These are phyloP conservation scores for Rubus idaeus DNA, from an alignment of 306 rosid species.

Conservation along the genomic window DNA sequence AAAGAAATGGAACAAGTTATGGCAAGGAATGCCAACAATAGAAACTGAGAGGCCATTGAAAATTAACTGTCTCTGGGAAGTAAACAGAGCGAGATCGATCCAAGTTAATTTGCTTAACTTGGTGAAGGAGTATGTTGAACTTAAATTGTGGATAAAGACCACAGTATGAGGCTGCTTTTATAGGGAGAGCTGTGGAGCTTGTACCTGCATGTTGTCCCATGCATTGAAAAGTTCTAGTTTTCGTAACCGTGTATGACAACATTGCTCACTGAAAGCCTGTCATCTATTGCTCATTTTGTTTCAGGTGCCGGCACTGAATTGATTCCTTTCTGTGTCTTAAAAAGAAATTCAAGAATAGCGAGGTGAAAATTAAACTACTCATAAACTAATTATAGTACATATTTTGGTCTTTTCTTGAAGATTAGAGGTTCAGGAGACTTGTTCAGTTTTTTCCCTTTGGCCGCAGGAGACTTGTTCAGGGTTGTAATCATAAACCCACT, in stretches of 20 bases:
- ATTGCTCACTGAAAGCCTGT: neutral
- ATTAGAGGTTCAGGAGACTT: neutral
- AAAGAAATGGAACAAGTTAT: conserved; percentile 13
- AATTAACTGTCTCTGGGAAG: neutral
- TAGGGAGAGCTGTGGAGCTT: neutral
- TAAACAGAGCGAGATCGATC: neutral
- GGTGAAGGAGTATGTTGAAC: neutral
- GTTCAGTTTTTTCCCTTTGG: neutral
- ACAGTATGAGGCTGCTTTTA: neutral
- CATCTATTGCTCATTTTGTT: neutral
- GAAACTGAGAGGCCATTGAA: conserved; percentile 12
- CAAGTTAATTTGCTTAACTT: neutral
- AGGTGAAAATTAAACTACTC: neutral
- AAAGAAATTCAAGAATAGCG: neutral
- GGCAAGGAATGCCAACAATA: neutral
- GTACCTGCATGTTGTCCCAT: neutral
- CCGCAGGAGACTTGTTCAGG: conserved; percentile 2
- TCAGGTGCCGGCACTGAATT: conserved; percentile 1
- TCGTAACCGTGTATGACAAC: neutral
- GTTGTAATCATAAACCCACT: neutral
- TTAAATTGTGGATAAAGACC: neutral
- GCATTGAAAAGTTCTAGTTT: conserved; percentile 7
- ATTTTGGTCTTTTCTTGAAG: neutral
- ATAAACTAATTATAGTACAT: neutral
- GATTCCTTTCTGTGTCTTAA: neutral